Evolutionary conservation across 1,284 basidiomycete species (phyloP), one percentile per base, ranked within the genome.

Genomic region (Moesziomyces sp.): DNA sequence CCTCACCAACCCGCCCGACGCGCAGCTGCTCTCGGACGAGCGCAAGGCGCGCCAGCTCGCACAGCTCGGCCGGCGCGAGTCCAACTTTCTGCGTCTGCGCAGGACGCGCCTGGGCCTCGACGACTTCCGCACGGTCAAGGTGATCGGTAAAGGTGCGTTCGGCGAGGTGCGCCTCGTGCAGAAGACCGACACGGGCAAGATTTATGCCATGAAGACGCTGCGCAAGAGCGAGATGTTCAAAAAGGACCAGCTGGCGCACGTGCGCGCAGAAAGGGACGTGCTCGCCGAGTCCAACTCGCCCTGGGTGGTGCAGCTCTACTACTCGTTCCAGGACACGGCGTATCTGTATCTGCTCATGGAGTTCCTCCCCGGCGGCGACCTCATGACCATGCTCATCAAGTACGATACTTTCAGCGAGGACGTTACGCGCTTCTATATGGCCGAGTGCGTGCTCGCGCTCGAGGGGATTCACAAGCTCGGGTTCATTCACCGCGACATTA

Each of bases 321-420:
- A 98, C 86, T 97, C 96, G 23, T 99, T 99, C 88, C 96, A 99
- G 85, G 95, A 97, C 84, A 90, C 93, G 19, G 88, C 94, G 47
- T 98, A 97, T 83, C 89, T 99, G 40, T 99, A 97, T 86, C 89
- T 99, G 66, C 92, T 99, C 86, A 99, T 99, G 96, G 96, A 98
- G 85, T 99, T 98, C 86, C 87, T 99, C 57, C 95, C 96, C 30
- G 96, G 96, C 47, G 96, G 96, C 23, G 96, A 99, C 85, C 87
- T 99, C 67, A 98, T 99, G 96, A 89, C 91, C 40, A 99, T 98
- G 96, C 88, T 99, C 74, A 99, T 99, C 91, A 98, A 98, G 86
- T 98, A 99, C 86, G 96, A 99, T 85, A 93, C 96, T 1, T 99
- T 99, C 86, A 94, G 93, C 10, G 96, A 99, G 85, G 96, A 99